Percentiles rank a stretch among this genome's conserved stretches.
Conservation (phyloP, 2,329 filamentous ascomycete species). For the Sarocladiaceae sp. region DNA sequence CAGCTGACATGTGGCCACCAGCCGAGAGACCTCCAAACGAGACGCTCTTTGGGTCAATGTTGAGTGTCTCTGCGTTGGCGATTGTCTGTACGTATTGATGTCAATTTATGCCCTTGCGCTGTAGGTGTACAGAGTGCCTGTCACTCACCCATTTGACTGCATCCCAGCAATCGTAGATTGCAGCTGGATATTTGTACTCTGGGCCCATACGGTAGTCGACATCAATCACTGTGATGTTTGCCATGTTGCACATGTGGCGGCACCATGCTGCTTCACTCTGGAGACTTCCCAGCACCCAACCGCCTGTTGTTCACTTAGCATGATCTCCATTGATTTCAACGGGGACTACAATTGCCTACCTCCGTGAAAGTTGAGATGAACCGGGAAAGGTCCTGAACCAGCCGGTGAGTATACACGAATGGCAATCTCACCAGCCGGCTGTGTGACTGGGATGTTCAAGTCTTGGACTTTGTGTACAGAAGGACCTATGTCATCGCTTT, state of each 20-base stretch:
- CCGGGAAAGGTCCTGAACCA: constrained; percentile 21
- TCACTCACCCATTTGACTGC: constrained; percentile 23
- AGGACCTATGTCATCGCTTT: constrained; percentile 3
- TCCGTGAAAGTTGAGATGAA: constrained; percentile 22
- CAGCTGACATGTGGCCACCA: constrained; percentile 24
- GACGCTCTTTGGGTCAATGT: constrained; percentile 16
- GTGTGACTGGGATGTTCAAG: constrained; percentile 19
- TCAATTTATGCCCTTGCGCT: not conserved
- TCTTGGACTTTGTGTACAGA: constrained; percentile 13
- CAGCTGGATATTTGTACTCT: constrained; percentile 19
- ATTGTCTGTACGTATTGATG: constrained; percentile 9
- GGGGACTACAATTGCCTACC: constrained; percentile 12
- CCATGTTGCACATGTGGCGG: constrained; percentile 20
- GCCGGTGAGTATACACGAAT: constrained; percentile 22
- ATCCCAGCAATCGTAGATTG: constrained; percentile 22
- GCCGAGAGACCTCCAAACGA: constrained; percentile 21
- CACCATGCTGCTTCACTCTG: constrained; percentile 23
- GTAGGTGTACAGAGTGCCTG: not conserved
- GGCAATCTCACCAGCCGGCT: constrained; percentile 19
- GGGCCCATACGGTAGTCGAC: constrained; percentile 24
- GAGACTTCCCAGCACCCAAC: constrained; percentile 21
- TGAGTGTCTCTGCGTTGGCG: constrained; percentile 11
- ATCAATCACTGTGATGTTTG: constrained; percentile 22
- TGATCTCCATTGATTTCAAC: too few species aligned
- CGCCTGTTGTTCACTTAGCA: constrained; percentile 13